Conservation (phyloP, 192 early-diverging fungal species). For the Coemansia sp. region DNA sequence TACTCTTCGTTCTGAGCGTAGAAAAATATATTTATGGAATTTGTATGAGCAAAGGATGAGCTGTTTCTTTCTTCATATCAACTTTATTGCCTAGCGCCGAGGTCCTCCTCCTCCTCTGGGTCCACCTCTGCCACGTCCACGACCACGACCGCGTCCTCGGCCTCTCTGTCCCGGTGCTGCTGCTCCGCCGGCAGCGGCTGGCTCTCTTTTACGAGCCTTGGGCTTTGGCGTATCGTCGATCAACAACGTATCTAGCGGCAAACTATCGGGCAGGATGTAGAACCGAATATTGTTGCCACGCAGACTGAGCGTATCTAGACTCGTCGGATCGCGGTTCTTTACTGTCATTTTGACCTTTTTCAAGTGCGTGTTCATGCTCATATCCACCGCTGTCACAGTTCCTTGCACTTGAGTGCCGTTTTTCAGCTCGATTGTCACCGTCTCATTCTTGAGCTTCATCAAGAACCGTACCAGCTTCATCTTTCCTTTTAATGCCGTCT, state of each 20-base stretch:
- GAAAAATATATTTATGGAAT: background rate
- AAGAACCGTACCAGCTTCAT: conserved; percentile 78
- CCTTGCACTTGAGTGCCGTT: conserved; percentile 98
- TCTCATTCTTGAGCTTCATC: conserved; percentile 97
- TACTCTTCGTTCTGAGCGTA: background rate
- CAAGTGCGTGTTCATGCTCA: conserved; percentile 99
- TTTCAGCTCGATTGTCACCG: conserved; percentile 98
- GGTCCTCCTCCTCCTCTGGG: conserved; percentile 56
- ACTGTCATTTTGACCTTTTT: conserved; percentile 99
- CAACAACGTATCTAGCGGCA: conserved; percentile 94
- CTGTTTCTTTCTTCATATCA: background rate
- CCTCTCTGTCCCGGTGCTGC: conserved; percentile 26
- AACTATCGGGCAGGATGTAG: conserved; percentile 92
- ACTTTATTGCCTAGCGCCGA: conserved; percentile 39
- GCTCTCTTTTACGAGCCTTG: conserved; percentile 71
- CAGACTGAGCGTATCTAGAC: conserved; percentile 90
- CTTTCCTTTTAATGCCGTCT: background rate
- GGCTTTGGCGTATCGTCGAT: conserved; percentile 94
- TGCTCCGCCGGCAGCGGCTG: conserved; percentile 22
- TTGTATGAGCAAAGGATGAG: conserved; percentile 10
- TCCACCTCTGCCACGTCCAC: conserved; percentile 69
- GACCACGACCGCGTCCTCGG: conserved; percentile 74
- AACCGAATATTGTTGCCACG: conserved; percentile 96
- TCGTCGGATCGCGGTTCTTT: conserved; percentile 86
- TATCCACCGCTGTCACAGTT: conserved; percentile 94